Conservation (phyloP, 2,329 filamentous ascomycete species). For the Microdochium paspali region DNA sequence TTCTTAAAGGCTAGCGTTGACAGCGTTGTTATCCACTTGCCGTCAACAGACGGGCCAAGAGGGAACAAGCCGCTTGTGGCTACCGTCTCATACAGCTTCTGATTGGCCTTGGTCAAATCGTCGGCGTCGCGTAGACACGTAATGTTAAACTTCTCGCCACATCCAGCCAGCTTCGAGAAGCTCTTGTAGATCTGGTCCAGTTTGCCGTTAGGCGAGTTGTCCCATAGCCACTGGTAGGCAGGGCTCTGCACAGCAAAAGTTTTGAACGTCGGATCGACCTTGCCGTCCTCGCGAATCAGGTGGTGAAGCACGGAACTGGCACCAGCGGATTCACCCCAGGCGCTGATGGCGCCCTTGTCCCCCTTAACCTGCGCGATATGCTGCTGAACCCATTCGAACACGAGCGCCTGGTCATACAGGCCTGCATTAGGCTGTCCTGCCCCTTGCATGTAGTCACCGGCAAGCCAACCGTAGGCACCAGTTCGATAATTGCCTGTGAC, state of each 20-base stretch:
- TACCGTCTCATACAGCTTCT: slow-evolving; percentile 13
- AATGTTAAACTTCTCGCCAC: slow-evolving; percentile 17
- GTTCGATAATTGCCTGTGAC: slow-evolving; percentile 38
- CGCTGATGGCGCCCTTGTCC: slow-evolving; percentile 28
- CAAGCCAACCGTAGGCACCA: slow-evolving; percentile 36
- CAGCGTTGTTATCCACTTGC: slow-evolving; percentile 19
- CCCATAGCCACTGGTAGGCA: slow-evolving; percentile 16
- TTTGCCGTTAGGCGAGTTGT: slow-evolving; percentile 7
- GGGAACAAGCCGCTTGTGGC: slow-evolving; percentile 17
- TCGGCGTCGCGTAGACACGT: slow-evolving; percentile 15
- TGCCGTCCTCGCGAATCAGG: slow-evolving; percentile 32
- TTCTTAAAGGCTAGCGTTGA: slow-evolving; percentile 18
- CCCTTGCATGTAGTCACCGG: slow-evolving; percentile 30
- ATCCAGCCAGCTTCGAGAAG: slow-evolving; percentile 17
- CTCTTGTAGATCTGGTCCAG: slow-evolving; percentile 14
- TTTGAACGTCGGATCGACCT: slow-evolving; percentile 30
- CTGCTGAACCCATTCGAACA: slow-evolving; percentile 32
- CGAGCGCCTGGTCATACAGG: slow-evolving; percentile 24
- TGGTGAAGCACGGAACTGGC: slow-evolving; percentile 41
- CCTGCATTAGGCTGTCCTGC: slow-evolving; percentile 32
- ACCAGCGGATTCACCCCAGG: slow-evolving; percentile 37
- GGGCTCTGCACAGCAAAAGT: slow-evolving; percentile 17
- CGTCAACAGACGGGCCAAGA: slow-evolving; percentile 22
- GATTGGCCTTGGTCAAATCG: slow-evolving; percentile 4
- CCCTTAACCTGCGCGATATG: slow-evolving; percentile 30